phyloP scores from a whole-genome alignment of 257 asterid species.

The Solanum virginianum region DNA sequence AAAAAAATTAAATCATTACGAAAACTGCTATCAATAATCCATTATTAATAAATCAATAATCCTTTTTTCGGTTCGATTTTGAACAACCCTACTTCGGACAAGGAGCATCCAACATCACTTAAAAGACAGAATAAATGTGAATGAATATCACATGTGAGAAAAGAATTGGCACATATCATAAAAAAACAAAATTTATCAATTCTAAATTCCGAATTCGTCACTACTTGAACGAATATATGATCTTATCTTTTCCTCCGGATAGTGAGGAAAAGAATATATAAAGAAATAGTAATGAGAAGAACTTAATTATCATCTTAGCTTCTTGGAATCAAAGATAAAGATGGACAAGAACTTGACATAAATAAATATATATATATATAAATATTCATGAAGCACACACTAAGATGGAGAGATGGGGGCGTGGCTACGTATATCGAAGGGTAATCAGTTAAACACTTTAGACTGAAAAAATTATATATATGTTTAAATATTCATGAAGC shows the following conservation, averaged over 20 bases:
- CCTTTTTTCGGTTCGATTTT: too few relatives aligned
- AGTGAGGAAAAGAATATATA: neutral
- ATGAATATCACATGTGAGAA: neutral
- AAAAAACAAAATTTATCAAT: neutral
- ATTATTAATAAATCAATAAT: too few relatives aligned
- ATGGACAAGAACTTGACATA: neutral
- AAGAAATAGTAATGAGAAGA: neutral
- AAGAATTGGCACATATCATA: neutral
- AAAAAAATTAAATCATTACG: too few relatives aligned
- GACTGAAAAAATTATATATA: too few relatives aligned
- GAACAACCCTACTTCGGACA: neutral
- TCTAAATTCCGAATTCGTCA: neutral
- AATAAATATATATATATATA: neutral
- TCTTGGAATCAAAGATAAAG: neutral
- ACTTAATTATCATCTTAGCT: neutral
- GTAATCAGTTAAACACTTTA: too few relatives aligned
- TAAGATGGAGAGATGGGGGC: too few relatives aligned
- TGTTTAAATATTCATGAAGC: neutral
- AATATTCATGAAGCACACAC: neutral
- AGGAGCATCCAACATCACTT: neutral
- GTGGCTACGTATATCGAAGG: too few relatives aligned
- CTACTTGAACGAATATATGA: neutral
- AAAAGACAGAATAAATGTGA: neutral
- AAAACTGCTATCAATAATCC: too few relatives aligned
- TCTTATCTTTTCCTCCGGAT: neutral